Conservation (phyloP, 176 grass and related monocot species). For the Coix lacrymajobi region DNA sequence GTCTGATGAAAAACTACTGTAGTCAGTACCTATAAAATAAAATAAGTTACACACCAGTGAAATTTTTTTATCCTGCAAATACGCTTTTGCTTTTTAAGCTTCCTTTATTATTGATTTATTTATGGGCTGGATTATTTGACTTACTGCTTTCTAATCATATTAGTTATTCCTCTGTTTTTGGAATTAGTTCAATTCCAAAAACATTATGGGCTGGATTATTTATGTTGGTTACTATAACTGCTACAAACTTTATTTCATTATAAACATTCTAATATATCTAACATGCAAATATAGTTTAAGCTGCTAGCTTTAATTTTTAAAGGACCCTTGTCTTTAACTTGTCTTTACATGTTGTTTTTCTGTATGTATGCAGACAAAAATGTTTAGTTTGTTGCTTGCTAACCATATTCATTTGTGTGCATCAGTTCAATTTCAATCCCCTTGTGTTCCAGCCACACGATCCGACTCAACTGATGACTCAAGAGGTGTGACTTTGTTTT, state of each 20-base stretch:
- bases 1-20: not conserved
- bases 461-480: constrained; percentile 34
- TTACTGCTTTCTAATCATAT: too few relatives aligned
- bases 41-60: not conserved
- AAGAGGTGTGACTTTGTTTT: constrained; percentile 37
- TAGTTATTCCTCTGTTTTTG: too few relatives aligned
- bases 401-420: constrained; percentile 4
- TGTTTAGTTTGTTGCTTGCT: not conserved
- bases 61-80: not conserved
- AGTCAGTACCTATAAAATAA: not conserved
- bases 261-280: not conserved
- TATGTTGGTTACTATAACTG: not conserved
- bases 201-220: too few relatives aligned
- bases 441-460: constrained; percentile 71
- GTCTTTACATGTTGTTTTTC: not conserved
- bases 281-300: not conserved
- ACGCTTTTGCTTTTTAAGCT: too few relatives aligned
- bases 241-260: not conserved
- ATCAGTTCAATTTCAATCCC: constrained; percentile 6
- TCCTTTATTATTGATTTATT: too few relatives aligned
- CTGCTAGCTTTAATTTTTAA: not conserved
- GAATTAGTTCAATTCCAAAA: too few relatives aligned
- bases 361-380: not conserved
- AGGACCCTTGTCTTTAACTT: not conserved
- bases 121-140: too few relatives aligned